These are phyloP conservation scores for Euphrasia confusa DNA, from an alignment of 257 asterid genomes.

Conservation along the genomic window DNA sequence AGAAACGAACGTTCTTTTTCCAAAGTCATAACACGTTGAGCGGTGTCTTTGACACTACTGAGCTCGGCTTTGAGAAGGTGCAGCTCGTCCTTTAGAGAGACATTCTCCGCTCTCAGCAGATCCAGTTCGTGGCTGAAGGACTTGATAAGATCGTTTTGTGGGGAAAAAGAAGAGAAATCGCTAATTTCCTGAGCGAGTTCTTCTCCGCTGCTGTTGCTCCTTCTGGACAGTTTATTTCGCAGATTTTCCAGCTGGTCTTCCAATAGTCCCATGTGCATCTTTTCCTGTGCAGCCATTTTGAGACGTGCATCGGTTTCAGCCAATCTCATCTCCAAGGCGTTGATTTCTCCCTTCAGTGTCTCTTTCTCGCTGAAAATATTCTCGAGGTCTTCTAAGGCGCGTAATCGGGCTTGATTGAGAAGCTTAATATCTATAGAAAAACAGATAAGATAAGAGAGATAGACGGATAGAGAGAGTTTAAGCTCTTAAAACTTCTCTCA, in stretches of 20 bases:
- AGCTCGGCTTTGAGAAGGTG: slow-evolving; percentile 56
- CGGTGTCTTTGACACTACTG: slow-evolving; percentile 51
- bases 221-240: slow-evolving; percentile 42
- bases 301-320: slow-evolving; percentile 86
- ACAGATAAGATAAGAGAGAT: slow-evolving; percentile 6
- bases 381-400: slow-evolving; percentile 70
- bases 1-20: slow-evolving; percentile 65
- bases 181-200: slow-evolving; percentile 28
- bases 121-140: slow-evolving; percentile 55
- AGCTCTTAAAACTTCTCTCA: neutral
- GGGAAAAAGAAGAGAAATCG: slow-evolving; percentile 29
- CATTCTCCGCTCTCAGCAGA: slow-evolving; percentile 59
- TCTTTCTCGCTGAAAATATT: slow-evolving; percentile 67
- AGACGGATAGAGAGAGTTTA: slow-evolving; percentile 7
- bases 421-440: slow-evolving; percentile 60
- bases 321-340: slow-evolving; percentile 63
- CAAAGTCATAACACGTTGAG: slow-evolving; percentile 51
- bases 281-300: slow-evolving; percentile 79
- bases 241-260: slow-evolving; percentile 74
- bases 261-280: slow-evolving; percentile 58
- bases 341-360: slow-evolving; percentile 74
- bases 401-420: slow-evolving; percentile 77
- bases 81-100: slow-evolving; percentile 62
- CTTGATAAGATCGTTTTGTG: slow-evolving; percentile 29
- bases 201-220: slow-evolving; percentile 37